Base-by-base conservation (phyloP, 169 alveolate species). In the Sarcocystis neurona region DNA sequence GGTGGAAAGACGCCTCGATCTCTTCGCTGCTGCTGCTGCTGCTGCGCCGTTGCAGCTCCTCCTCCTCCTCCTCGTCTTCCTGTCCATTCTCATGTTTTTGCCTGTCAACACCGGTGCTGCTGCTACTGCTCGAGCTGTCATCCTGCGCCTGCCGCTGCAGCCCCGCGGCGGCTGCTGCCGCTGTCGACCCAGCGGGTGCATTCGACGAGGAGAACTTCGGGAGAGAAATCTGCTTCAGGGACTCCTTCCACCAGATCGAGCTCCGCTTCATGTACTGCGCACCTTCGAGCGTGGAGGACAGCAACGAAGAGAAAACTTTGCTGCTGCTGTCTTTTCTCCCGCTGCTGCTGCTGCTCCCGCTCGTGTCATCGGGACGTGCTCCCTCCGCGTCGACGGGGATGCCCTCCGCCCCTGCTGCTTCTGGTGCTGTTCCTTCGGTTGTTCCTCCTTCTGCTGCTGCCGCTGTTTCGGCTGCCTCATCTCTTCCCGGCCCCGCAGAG, bases 251-350 rank as follows among this genome's bases (percentile, higher is more conserved):
- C 41, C n/a, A 4, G 27, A 15, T 1, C 5, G 75, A 63, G 43
- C 43, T 63, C n/a, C 75, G 10, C 43, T 63, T 63, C 44, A 63
- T 41, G 75, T 63, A 63, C 27, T 63, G 44, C 8, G 75, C 75
- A 18, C 75, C 75, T 2, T 41, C 75, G 44, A 63, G 2, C 39
- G 75, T 63, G 8, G 75, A 63, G 75, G 75, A 63, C 1, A 63
- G 75, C 39, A 63, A 43, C 75, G 75, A 63, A 1, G 75, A 63
- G 43, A 63, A 63, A 63, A 63, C 75, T 41, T n/a, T n/a, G n/a
- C n/a, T n/a, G n/a, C n/a, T n/a, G n/a, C n/a, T n/a, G n/a, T n/a
- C n/a, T n/a, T n/a, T 63, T 63, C 75, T 63, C 75, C 5, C 75
- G 75, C 44, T 41, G 75, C 39, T 37, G 2, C 34, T 37, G 75